Evolutionary conservation across 2,329 filamentous ascomycete species (phyloP), one percentile per base, ranked within the genome.

Genomic region (Colletotrichum lindemuthianum): DNA sequence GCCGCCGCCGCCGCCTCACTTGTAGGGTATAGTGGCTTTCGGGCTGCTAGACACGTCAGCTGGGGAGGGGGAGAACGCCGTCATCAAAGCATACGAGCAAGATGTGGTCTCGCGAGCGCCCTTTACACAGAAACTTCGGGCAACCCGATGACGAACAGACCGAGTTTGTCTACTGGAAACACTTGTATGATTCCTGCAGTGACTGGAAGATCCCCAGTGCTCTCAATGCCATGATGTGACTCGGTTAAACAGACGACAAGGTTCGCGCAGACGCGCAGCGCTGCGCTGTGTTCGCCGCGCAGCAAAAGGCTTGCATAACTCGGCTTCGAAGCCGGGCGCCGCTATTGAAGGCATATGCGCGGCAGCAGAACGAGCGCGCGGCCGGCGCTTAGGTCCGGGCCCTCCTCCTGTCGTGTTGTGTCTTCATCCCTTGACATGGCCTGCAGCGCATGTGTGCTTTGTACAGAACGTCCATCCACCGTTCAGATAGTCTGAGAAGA

Each of bases 211-310:
- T 32, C 32, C 6, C 16, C 34, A 36, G 16, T 49, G 45, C 44
- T 10, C 24, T 49, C 11, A 58, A 50, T 58, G 55, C 55, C 55
- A 50, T 58, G n/a, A 50, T 43, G 50, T 45, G 55, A 58, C 37
- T 36, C n/a, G 8, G 16, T 48, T 8, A 40, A 32, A 47, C 15
- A n/a, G 34, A 32, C 4, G 12, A 11, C 24, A 10, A 32, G 36
- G 37, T 16, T 45, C 36, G 10, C 4, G 12, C 41, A 16, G 33
- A 10, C 32, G 39, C 45, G 24, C 55, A 11, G 50, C 47, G 41
- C 5, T 12, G 47, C 56, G 56, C 56, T 52, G 33, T 47, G 56
- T 51, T 32, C 15, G 39, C 48, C n/a, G 48, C 24, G 24, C 24
- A 24, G 39, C 37, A 13, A 45, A 33, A 12, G 32, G 24, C 24